Base-by-base conservation (phyloP, 75 land plant species). In the Ceratopteris richardii region DNA sequence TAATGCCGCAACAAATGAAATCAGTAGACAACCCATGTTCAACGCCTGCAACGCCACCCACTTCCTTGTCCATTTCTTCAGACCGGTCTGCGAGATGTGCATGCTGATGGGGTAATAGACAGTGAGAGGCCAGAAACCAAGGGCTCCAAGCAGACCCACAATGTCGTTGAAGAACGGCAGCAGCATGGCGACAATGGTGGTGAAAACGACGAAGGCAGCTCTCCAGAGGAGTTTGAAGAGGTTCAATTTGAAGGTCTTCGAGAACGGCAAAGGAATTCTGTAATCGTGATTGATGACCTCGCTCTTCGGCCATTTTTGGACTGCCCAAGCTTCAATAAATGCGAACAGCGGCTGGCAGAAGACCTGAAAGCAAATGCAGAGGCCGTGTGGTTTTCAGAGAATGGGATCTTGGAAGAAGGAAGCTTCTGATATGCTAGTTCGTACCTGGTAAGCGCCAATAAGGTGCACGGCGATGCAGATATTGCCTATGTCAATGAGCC, bases 111-210 rank as follows among this genome's bases (percentile, higher is more conserved):
- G 87, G 66, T 70, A 84, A 54, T 84, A 84, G 0, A 86, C 85
- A 4, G 79, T 80, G 27, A 86, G 69, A 10, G 89, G 89, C 89
- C 86, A 86, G 57, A 86, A 86, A 17, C 74, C 85, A 10, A 71
- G 18, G 0, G 85, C 80, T 6, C 80, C 86, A 6, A 82, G 67
- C 30, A 82, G 50, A 0, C 89, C 89, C 20, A 86, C 80, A 0
- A 86, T 74, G 65, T 79, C 82, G 59, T 86, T 86, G 65, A 86
- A 86, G 62, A 86, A 82, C 16, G 89, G 89, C 22, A 86, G 73
- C 7, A 86, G 66, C 89, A 86, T 86, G 6, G 89, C 72, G 14
- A 79, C 68, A 19, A 82, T 29, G 0, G 89, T 86, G 23, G 89
- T 82, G 48, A 41, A 14, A 23, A 82, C 58, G 24, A 86, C 89